These are phyloP conservation scores for Calonectria leucothoes DNA, from an alignment of 2,329 filamentous ascomycete genomes.

Conservation along the genomic window DNA sequence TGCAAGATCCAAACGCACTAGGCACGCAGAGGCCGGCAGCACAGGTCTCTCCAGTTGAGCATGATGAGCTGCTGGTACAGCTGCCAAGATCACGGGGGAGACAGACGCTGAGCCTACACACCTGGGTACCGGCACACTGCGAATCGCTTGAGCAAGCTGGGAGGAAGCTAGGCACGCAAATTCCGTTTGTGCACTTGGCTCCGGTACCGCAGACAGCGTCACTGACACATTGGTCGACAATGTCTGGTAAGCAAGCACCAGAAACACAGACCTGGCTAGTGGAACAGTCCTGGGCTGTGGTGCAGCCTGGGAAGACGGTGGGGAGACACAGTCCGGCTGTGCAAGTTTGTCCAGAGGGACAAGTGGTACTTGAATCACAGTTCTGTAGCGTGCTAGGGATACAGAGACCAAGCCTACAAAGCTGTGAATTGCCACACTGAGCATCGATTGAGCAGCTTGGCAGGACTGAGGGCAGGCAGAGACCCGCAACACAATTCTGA, in stretches of 20 bases:
- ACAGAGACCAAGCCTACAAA: constrained; percentile 17
- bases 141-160: not conserved
- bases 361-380: not conserved
- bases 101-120: constrained; percentile 13
- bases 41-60: constrained; percentile 6
- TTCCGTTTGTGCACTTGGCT: not conserved
- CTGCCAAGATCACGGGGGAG: constrained; percentile 11
- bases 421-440: constrained; percentile 7
- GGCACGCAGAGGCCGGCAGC: constrained; percentile 12
- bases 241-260: constrained; percentile 6
- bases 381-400: not conserved
- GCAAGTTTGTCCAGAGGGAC: not conserved
- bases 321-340: constrained; percentile 11
- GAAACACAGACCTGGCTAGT: not conserved
- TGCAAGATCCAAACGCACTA: not conserved
- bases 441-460: constrained; percentile 8
- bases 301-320: constrained; percentile 7
- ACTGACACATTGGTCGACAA: not conserved
- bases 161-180: constrained; percentile 3
- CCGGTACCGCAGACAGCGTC: not conserved
- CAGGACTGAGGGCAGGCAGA: constrained; percentile 11
- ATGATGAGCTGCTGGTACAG: not conserved
- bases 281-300: not conserved
- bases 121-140: constrained; percentile 2
- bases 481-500: constrained; percentile 9